Evolutionary conservation across 208 protist genomes (phyloP), one percentile per base, ranked within the genome.

Genomic region (Phytomonas francai): DNA sequence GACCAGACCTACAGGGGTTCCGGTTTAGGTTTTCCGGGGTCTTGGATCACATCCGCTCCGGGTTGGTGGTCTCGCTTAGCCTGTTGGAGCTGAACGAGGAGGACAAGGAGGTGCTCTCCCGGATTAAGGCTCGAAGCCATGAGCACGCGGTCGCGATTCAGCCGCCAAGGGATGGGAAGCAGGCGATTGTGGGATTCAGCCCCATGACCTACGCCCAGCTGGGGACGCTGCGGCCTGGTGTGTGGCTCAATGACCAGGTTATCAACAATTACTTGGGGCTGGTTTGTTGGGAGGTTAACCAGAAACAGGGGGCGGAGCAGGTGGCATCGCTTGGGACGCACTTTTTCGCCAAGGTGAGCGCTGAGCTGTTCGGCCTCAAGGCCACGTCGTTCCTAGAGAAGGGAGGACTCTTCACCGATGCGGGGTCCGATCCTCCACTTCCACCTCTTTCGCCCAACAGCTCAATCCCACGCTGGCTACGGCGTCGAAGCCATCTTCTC

Each of bases 231-330:
- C 61, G 65, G 1, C 77, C 85, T 11, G 61, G 72, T 0, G 51
- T 45, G 66, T 94, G 88, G 88, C 68, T 94, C 7, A 94, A 87
- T 59, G 88, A 94, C 61, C 85, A 94, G 63, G 79, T 91, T 33
- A 90, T 94, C 67, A 94, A 94, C 74, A 85, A 81, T 54, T 91
- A 94, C 68, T 67, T 91, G 22, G 70, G 83, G 63, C 72, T 94
- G 59, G 78, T 94, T 27, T 87, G 78, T 60, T 73, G 82, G 64
- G 74, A 56, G n/a, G 45, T 36, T 9, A 14, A 30, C 5, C 74
- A 71, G 19, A 25, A 11, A 22, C 56, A 78, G 33, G 67, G 73
- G 19, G 34, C 5, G 28, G 58, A 76, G 33, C 63, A 72, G 19
- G 34, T 82, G 1, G 73, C 79, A 3, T 87, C 79, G 2, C 59